Conservation (phyloP, 306 rosid species). For the Inga laurina region DNA sequence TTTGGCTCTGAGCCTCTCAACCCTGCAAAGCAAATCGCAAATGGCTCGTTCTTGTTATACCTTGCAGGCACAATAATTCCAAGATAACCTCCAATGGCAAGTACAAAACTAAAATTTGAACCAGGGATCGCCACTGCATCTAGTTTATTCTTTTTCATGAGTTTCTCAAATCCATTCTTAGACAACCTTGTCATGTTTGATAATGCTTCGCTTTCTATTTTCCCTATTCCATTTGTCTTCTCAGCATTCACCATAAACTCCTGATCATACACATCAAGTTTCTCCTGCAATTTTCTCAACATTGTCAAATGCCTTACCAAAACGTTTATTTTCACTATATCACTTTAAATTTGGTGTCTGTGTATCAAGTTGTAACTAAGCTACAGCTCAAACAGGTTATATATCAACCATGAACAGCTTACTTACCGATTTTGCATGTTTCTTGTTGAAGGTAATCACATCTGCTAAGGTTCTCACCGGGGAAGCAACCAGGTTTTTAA, state of each 20-base stretch:
- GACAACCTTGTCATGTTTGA: conserved; percentile 32
- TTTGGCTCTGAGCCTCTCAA: conserved; percentile 65
- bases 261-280: conserved; percentile 41
- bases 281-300: conserved; percentile 36
- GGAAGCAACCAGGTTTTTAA: conserved; percentile 43
- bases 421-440: conserved; percentile 41
- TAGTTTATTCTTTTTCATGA: conserved; percentile 35
- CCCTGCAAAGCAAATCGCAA: conserved; percentile 70
- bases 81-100: conserved; percentile 71
- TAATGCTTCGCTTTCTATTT: conserved; percentile 25
- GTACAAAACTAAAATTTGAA: conserved; percentile 21
- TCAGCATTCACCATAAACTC: conserved; percentile 32
- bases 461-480: conserved; percentile 51
- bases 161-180: conserved; percentile 42
- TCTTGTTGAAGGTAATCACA: conserved; percentile 58
- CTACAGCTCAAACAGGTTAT: neutral
- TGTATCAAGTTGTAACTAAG: neutral
- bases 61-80: conserved; percentile 70
- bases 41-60: conserved; percentile 43
- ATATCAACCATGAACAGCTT: neutral
- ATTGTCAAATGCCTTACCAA: neutral
- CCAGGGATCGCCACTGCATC: conserved; percentile 56
- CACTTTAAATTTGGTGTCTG: neutral
- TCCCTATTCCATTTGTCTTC: conserved; percentile 34
- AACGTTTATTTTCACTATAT: neutral